A percentile compares a stretch with the other conserved stretches of the same genome.
These are phyloP conservation scores for Tylopilus felleus DNA, from an alignment of 768 basidiomycete species.

Conservation along the genomic window DNA sequence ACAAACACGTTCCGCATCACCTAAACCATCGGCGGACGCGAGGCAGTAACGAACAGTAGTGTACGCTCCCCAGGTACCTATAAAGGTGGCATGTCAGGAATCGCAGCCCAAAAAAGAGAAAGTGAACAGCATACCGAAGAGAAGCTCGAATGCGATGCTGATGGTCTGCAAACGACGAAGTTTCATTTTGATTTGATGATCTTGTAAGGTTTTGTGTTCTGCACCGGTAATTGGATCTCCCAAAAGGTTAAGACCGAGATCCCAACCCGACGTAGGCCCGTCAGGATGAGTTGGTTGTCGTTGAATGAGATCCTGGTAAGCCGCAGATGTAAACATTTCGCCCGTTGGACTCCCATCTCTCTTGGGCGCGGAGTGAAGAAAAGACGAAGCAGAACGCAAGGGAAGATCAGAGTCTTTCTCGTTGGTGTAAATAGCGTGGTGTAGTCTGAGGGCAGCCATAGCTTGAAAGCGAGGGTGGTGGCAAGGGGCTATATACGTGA, in stretches of 20 bases:
- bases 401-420: constrained; percentile 23
- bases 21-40: constrained; percentile 48
- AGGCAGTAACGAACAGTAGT: constrained; percentile 64
- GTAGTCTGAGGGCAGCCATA: constrained; percentile 64
- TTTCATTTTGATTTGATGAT: constrained; percentile 26
- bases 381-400: constrained; percentile 18
- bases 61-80: constrained; percentile 61
- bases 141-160: constrained; percentile 26
- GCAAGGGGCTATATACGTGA: constrained; percentile 6
- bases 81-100: not conserved
- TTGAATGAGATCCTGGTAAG: constrained; percentile 37
- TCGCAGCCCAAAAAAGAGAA: not conserved
- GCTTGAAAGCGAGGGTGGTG: constrained; percentile 14
- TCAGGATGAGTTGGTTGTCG: constrained; percentile 45
- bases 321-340: constrained; percentile 21
- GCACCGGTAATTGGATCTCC: constrained; percentile 30
- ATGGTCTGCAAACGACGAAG: constrained; percentile 34
- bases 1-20: constrained; percentile 38
- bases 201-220: constrained; percentile 33
- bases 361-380: constrained; percentile 18
- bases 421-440: constrained; percentile 48
- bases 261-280: constrained; percentile 28
- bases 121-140: constrained; percentile 34
- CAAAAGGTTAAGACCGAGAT: constrained; percentile 28
- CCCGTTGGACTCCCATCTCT: constrained; percentile 15